Evolutionary conservation across 1,284 basidiomycete genomes (phyloP).

Genomic region (Fomitopsis palustris): DNA sequence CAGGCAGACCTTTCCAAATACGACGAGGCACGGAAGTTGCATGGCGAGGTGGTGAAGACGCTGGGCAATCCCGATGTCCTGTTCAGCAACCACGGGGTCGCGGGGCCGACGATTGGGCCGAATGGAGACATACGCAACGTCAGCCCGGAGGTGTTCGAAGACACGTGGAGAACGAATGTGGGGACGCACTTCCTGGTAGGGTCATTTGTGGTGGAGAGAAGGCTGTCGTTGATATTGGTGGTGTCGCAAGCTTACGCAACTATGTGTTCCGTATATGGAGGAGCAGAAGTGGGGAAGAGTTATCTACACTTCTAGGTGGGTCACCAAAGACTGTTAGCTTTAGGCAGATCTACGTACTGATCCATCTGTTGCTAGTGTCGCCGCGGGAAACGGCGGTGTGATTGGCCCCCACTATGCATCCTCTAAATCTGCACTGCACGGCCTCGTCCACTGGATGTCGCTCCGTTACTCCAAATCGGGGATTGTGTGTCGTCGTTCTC

Average conservation of each 20-base stretch:
- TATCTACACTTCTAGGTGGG: conserved; percentile 46
- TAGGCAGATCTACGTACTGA: not conserved
- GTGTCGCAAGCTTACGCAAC: conserved; percentile 39
- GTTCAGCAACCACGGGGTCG: conserved; percentile 48
- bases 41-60: conserved; percentile 38
- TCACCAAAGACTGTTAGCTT: not conserved
- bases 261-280: conserved; percentile 50
- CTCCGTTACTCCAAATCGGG: conserved; percentile 48
- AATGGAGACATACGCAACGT: conserved; percentile 43
- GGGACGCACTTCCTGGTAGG: conserved; percentile 42
- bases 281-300: conserved; percentile 46
- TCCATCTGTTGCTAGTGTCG: conserved; percentile 24
- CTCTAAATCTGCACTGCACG: conserved; percentile 53
- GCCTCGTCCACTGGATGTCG: conserved; percentile 54
- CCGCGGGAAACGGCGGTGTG: conserved; percentile 45
- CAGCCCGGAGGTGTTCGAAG: conserved; percentile 43
- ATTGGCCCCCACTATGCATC: conserved; percentile 56
- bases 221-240: not conserved
- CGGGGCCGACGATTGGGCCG: conserved; percentile 40
- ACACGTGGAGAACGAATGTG: conserved; percentile 45
- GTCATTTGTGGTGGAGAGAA: not conserved
- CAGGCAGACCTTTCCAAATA: conserved; percentile 46
- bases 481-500: conserved; percentile 33
- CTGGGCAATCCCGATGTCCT: conserved; percentile 48
- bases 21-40: conserved; percentile 39